Evolutionary conservation across 2,329 filamentous ascomycete species (phyloP), one percentile per base, ranked within the genome.

Genomic region (Venturia asperata): DNA sequence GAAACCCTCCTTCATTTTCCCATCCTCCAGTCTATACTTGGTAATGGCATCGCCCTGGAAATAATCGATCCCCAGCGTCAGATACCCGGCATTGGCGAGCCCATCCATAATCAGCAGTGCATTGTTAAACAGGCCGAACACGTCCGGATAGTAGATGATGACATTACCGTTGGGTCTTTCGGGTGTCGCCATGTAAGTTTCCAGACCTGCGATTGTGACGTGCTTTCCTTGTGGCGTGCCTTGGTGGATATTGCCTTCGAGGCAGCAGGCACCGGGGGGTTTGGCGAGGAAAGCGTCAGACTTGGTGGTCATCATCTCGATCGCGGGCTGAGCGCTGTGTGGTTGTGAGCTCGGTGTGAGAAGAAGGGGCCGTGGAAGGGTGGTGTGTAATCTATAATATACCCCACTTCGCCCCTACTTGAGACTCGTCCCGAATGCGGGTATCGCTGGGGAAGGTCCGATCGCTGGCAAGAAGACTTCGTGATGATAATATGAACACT

Each of bases 141-240:
- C 75, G 65, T 80, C 78, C 0, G 79, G 78, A 68, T 79, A 80
- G 70, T 79, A 81, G 3, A 81, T 70, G 5, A 81, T 63, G 41
- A 80, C 70, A 66, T 80, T 70, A 0, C 78, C 78, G 66, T 79
- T 80, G 5, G 71, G 66, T 39, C 71, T 74, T 9, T 66, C 70
- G 19, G 71, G 75, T 17, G 63, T 69, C 1, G 70, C 67, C 39
- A 79, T 71, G 67, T 80, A 80, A 0, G 77, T 79, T n/a, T 76
- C 72, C 3, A 77, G 69, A 5, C 72, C 73, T 34, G 70, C 69
- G 45, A 79, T 71, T 1, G 69, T 73, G 30, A 72, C 71, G 24
- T 73, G 70, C 4, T 64, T 69, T 2, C 79, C 79, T 61, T 73
- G 68, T 10, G 77, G 69, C 37, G 73, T 71, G 9, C 78, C 79